A percentile compares a stretch with the other conserved stretches of the same genome.
Conservation (phyloP, 2,329 filamentous ascomycete species). For the Stromatinia cepivora region DNA sequence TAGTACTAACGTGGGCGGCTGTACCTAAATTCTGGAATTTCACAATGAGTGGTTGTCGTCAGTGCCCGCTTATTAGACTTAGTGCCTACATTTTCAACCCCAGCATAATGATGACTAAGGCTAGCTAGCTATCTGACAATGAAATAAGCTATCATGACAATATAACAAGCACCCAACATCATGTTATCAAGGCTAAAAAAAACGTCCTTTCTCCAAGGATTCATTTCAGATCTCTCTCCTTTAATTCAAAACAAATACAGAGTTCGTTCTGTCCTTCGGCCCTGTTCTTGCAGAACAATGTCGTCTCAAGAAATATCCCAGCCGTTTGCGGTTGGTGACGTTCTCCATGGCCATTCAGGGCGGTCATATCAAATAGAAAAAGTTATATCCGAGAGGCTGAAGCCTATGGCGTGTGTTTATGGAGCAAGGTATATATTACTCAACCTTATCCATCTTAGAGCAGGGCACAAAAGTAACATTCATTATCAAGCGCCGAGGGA, state of each 20-base stretch:
- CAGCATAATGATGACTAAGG: too few relatives aligned
- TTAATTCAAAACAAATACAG: neutral
- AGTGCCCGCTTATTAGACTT: too few relatives aligned
- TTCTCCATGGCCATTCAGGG: neutral
- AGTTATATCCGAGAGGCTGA: neutral
- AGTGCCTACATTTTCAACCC: too few relatives aligned
- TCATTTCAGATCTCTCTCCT: neutral
- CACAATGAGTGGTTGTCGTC: too few relatives aligned
- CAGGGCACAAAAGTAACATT: neutral
- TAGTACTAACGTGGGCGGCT: too few relatives aligned
- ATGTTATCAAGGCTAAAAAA: neutral
- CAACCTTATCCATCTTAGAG: neutral
- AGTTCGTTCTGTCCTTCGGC: too few relatives aligned
- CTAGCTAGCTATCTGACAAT: too few relatives aligned
- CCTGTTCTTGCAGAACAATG: neutral
- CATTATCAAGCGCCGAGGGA: neutral
- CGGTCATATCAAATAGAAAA: constrained; percentile 1
- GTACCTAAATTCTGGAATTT: too few relatives aligned
- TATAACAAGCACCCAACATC: neutral
- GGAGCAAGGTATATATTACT: neutral
- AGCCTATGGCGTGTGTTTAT: neutral
- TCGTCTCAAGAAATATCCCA: neutral
- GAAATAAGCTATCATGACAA: neutral
- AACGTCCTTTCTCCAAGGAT: too few relatives aligned
- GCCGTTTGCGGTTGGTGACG: neutral